Base-by-base conservation (phyloP, 2,329 filamentous ascomycete species). In the Bertia moriformis region DNA sequence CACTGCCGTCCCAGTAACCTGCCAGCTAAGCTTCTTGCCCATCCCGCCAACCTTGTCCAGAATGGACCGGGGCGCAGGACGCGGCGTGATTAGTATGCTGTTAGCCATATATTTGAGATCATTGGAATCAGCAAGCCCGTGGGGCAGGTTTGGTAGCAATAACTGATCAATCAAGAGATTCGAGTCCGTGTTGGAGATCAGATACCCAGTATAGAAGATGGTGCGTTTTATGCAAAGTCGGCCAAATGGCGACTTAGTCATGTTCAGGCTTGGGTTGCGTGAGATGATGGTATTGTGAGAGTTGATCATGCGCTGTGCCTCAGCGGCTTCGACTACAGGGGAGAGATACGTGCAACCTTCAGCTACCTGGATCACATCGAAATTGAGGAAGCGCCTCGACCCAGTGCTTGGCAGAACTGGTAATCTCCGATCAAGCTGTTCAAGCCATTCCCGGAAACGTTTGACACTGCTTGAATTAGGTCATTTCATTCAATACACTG, bases 241-340 rank as follows among this genome's bases (percentile, higher is more conserved):
- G 15, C 32, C 32, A 10, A 7, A 35, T 12, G 32, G 15, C 7
- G 32, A 17, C 32, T 15, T 7, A 13, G 10, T 35, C 32, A 12
- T 35, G 22, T 63, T 59, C 14, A 54, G 48, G 40, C 54, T 50
- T 32, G 50, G 55, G 18, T 61, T 58, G 40, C 50, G 48, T 36
- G 43, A 45, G 39, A 72, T 54, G 17, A 62, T 57, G n/a, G 50
- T 50, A 49, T 84, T 84, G 57, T 84, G 78, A 18, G 65, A 61
- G 49, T 83, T 81, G 56, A 84, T 72, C 61, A 83, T 71, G 41
- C 69, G 69, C 55, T 83, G 78, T 19, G 83, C 68, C 51, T 80
- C 73, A 4, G 71, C 69, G 37, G 78, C 63, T 57, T 85, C 80
- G 15, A 62, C 60, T 18, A 77, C 64, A 4, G 79, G 77, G 43